A percentile compares a stretch with the other conserved stretches of the same genome.
phyloP scores from a whole-genome alignment of 106 monocot species.

The Dioscorea dumetorum region DNA sequence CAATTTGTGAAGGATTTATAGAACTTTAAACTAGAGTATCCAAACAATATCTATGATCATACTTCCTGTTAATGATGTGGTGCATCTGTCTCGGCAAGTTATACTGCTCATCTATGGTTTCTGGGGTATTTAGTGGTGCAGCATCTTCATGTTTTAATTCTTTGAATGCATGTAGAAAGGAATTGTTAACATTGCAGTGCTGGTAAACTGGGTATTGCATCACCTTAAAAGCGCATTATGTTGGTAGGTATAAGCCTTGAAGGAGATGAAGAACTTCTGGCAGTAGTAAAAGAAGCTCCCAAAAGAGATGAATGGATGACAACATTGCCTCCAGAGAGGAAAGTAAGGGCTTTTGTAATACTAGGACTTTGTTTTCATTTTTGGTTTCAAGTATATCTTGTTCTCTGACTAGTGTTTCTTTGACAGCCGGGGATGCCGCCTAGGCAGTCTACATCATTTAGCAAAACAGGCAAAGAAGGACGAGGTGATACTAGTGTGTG shows the following conservation, averaged over 20 bases:
- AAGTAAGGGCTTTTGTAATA: slow-evolving; percentile 32
- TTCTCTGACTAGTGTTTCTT: slow-evolving; percentile 2
- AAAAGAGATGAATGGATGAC: slow-evolving; percentile 99
- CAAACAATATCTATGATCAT: no score
- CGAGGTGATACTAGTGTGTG: slow-evolving; percentile 85
- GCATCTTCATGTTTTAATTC: not conserved
- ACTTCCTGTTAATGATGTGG: no score
- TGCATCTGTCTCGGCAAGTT: no score
- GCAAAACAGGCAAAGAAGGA: slow-evolving; percentile 66
- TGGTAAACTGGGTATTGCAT: not conserved
- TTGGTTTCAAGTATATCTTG: not conserved
- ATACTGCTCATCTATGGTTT: no score
- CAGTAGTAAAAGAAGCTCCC: slow-evolving; percentile 44
- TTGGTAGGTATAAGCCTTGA: slow-evolving; percentile 79
- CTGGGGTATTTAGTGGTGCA: no score
- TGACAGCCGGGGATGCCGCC: slow-evolving; percentile 65
- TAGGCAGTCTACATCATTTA: slow-evolving; percentile 83
- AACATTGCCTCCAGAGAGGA: slow-evolving; percentile 88
- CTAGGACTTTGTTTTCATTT: not conserved
- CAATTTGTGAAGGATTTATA: no score
- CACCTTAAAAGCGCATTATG: no score
- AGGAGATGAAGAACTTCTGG: slow-evolving; percentile 91
- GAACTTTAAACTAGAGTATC: no score
- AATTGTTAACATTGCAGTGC: not conserved
- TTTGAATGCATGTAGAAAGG: not conserved